Evolutionary conservation across 1,284 basidiomycete genomes (phyloP), one percentile per base, ranked within the genome.

Genomic region (Trichosporon ovoides): DNA sequence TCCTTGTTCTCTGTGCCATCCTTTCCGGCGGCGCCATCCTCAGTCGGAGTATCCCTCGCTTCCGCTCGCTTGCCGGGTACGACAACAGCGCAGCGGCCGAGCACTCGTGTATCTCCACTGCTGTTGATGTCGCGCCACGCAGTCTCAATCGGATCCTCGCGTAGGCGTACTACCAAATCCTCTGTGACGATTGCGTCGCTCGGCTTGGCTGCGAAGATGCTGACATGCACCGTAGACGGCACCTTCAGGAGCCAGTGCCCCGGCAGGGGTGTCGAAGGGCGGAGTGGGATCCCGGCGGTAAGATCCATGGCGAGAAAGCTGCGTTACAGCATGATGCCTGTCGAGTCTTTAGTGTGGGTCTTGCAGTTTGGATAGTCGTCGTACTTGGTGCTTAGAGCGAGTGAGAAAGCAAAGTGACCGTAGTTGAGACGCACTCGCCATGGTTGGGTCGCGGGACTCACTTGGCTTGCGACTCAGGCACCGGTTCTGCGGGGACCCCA

Each of bases 221-320:
- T 55, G 12, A 69, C 58, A 24, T 63, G 53, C 48, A 72, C 55
- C 20, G 38, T 35, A 0, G 60, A 34, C 10, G 70, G 68, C 4
- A 66, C 60, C 24, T 66, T 59, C 22, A 72, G 54, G 24, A 68
- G 57, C 69, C 70, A 70, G 20, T 60, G 53, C 9, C 65, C 67
- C 18, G 66, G 68, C 12, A 69, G 49, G 0, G 60, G 51, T 1
- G 68, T 68, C 14, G 53, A 52, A 2, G 66, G 59, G 11, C 61
- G 58, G n/a, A 58, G 57, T n/a, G 52, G 38, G 38, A 55, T 56
- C 31, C 63, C 63, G 6, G 58, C 53, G 18, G 62, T 58, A 20
- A 65, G 55, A 50, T 62, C 60, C 49, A 53, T 53, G 13, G 28
- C 43, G 43, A 28, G 13, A 12, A 16, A 24, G 22, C 22, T 20